Conservation (phyloP, 116 monocot species). For the Zostera marina region DNA sequence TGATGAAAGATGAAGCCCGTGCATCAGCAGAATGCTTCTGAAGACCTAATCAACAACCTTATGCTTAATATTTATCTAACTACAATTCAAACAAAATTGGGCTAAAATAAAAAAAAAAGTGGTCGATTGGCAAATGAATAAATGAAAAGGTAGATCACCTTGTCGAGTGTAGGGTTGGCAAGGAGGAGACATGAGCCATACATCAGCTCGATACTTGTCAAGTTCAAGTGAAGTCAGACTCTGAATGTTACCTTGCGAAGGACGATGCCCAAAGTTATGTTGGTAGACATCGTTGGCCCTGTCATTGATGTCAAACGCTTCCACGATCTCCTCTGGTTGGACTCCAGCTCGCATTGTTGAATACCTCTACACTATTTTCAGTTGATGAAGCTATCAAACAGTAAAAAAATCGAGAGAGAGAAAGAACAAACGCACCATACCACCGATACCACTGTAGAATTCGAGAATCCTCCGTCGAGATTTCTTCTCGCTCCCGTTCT, state of each 20-base stretch:
- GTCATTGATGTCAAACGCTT: conserved; percentile 86
- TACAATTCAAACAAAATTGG: neutral
- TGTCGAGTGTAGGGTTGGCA: conserved; percentile 96
- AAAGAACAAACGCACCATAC: conserved; percentile 33
- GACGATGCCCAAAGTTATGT: conserved; percentile 73
- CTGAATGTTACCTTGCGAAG: conserved; percentile 93
- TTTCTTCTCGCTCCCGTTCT: neutral
- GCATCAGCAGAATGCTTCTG: conserved; percentile 91
- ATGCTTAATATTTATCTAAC: no score
- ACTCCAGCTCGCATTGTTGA: conserved; percentile 45
- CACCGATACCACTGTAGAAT: conserved; percentile 92
- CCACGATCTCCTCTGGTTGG: conserved; percentile 29
- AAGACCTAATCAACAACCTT: conserved; percentile 32
- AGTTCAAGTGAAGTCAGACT: conserved; percentile 47
- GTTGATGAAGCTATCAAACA: neutral
- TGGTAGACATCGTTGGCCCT: conserved; percentile 73
- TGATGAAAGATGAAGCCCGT: conserved; percentile 74
- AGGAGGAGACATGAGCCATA: conserved; percentile 94
- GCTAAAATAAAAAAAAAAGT: neutral
- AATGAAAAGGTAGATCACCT: conserved; percentile 18
- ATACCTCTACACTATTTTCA: conserved; percentile 37
- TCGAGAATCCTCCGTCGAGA: conserved; percentile 60
- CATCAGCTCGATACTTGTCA: conserved; percentile 67
- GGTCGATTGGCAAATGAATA: neutral
- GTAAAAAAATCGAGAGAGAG: neutral